Evolutionary conservation across 208 protist species (phyloP).

Genomic region (Leishmania aethiopica): DNA sequence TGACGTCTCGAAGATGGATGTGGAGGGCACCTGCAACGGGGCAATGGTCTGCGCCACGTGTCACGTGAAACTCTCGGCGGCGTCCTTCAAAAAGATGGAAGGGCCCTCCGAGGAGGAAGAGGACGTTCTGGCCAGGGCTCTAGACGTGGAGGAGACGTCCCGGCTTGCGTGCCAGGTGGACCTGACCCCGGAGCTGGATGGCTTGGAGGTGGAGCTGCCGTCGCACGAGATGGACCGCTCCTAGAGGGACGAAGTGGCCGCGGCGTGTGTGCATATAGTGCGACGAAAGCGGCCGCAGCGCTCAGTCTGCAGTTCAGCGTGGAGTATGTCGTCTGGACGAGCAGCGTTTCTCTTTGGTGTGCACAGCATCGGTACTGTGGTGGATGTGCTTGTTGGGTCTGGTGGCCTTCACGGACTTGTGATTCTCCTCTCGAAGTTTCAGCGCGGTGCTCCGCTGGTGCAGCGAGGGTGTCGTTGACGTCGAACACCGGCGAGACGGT

Average conservation of each 20-base stretch:
- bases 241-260: background rate
- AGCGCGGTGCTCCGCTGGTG: background rate
- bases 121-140: constrained; percentile 58
- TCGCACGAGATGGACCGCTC: background rate
- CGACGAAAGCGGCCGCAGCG: background rate
- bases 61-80: constrained; percentile 87
- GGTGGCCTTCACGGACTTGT: background rate
- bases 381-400: background rate
- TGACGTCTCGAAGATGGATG: constrained; percentile 51
- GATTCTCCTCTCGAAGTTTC: background rate
- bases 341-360: background rate
- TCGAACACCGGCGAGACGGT: background rate
- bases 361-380: background rate
- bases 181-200: constrained; percentile 42
- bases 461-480: background rate
- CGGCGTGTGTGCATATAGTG: background rate
- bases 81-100: constrained; percentile 65
- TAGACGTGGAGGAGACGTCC: constrained; percentile 34
- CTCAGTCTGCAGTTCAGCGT: background rate
- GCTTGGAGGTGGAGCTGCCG: constrained; percentile 29
- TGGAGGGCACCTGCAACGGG: constrained; percentile 90
- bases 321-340: background rate
- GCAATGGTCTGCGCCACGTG: constrained; percentile 94
- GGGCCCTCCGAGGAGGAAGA: constrained; percentile 63
- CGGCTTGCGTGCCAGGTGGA: constrained; percentile 55